Evolutionary conservation across 768 basidiomycete species (phyloP).

Genomic region (Suillus plorans): DNA sequence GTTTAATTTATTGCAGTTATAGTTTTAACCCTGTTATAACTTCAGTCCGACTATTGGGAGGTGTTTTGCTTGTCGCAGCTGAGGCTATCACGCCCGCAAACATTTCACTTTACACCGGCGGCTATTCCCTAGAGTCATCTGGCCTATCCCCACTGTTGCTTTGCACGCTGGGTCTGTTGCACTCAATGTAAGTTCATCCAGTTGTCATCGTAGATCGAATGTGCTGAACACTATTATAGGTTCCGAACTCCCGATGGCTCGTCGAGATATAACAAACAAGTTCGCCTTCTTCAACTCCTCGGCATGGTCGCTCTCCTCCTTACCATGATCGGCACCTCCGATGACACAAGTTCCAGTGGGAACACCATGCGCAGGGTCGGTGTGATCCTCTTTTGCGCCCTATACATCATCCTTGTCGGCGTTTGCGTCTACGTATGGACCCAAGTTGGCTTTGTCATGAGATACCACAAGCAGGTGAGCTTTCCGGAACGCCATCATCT

Average conservation of each 20-base stretch:
- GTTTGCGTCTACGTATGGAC: slow-evolving; percentile 50
- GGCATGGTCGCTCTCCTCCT: slow-evolving; percentile 30
- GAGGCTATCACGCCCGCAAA: slow-evolving; percentile 42
- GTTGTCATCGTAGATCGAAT: background rate
- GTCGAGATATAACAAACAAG: slow-evolving; percentile 6
- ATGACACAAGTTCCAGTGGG: slow-evolving; percentile 12
- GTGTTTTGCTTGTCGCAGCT: slow-evolving; percentile 55
- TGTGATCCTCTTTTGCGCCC: slow-evolving; percentile 30
- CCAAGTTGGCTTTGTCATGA: slow-evolving; percentile 40
- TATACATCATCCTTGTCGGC: slow-evolving; percentile 48
- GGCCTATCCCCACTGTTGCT: slow-evolving; percentile 40
- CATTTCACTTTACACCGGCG: slow-evolving; percentile 48
- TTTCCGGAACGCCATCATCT: slow-evolving; percentile 5
- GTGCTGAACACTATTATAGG: slow-evolving; percentile 18
- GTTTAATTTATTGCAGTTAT: background rate
- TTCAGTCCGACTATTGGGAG: slow-evolving; percentile 58
- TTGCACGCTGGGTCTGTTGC: slow-evolving; percentile 37
- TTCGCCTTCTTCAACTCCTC: slow-evolving; percentile 31
- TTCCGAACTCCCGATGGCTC: slow-evolving; percentile 27
- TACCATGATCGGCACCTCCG: slow-evolving; percentile 32
- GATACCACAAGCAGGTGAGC: slow-evolving; percentile 34
- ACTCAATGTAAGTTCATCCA: slow-evolving; percentile 31
- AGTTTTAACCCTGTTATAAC: slow-evolving; percentile 6
- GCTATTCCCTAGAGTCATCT: slow-evolving; percentile 42
- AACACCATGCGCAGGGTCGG: slow-evolving; percentile 33